phyloP scores from a whole-genome alignment of 768 basidiomycete species.

The Gelatoporia subvermispora region DNA sequence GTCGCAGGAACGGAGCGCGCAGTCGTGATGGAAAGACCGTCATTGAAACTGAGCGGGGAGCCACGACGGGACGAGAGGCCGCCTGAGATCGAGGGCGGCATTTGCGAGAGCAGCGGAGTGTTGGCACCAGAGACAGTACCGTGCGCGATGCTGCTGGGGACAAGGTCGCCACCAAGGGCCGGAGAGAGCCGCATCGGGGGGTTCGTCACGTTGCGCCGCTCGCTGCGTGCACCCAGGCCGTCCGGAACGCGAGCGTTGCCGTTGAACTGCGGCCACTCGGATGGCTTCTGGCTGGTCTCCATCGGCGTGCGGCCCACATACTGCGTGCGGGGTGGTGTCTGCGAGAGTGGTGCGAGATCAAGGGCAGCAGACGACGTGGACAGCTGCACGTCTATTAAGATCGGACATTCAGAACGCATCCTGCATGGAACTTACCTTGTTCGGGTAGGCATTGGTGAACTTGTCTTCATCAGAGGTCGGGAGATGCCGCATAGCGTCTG shows the following conservation, averaged over 20 bases:
- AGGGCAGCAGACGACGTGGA: slow-evolving; percentile 88
- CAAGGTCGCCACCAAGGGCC: slow-evolving; percentile 42
- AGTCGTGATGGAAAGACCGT: slow-evolving; percentile 51
- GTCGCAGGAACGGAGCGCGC: slow-evolving; percentile 84
- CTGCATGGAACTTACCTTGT: slow-evolving; percentile 45
- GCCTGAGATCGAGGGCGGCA: slow-evolving; percentile 43
- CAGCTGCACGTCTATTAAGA: slow-evolving; percentile 38
- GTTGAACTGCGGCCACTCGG: slow-evolving; percentile 93
- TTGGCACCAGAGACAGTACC: slow-evolving; percentile 52
- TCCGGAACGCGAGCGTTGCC: slow-evolving; percentile 60
- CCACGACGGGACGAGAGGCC: slow-evolving; percentile 62
- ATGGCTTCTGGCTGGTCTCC: slow-evolving; percentile 66
- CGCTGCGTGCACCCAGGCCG: slow-evolving; percentile 44
- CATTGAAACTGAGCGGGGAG: slow-evolving; percentile 65
- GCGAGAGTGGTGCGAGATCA: slow-evolving; percentile 86
- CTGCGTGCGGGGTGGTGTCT: slow-evolving; percentile 66
- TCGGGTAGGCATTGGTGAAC: slow-evolving; percentile 56
- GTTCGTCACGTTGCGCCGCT: slow-evolving; percentile 72
- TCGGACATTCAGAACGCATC: neutral
- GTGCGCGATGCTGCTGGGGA: slow-evolving; percentile 34
- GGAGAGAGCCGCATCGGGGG: slow-evolving; percentile 63
- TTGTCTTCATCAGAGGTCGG: slow-evolving; percentile 91
- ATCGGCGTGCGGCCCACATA: slow-evolving; percentile 44
- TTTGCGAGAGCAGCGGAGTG: slow-evolving; percentile 61
- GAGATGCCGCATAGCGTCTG: slow-evolving; percentile 85